Conservation (phyloP, 129 eudicot species). For the sunflower (Helianthus annuus) region HanXRQr2.0-SUNRISE NC_035435.2:111384576-111385075, state of each 20-base stretch:
- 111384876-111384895: slow-evolving; percentile 11
- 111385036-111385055: slow-evolving; percentile 10
- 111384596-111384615: not conserved
- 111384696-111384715: slow-evolving; percentile 14
- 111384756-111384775: slow-evolving; percentile 21
- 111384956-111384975: slow-evolving; percentile 11
- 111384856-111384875: not conserved
- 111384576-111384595: not conserved
- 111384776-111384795: slow-evolving; percentile 1
- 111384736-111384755: slow-evolving; percentile 23
- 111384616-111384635: not conserved
- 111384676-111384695: slow-evolving; percentile 15
- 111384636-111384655: not conserved
- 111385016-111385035: slow-evolving; percentile 15
- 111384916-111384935: slow-evolving; percentile 19
- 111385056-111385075: not conserved
- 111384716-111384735: slow-evolving; percentile 20
- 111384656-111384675: slow-evolving; percentile 21
- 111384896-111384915: slow-evolving; percentile 12
- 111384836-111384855: not conserved
- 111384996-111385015: slow-evolving; percentile 16
- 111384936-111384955: slow-evolving; percentile 9
- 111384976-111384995: slow-evolving; percentile 18
- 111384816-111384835: not conserved
- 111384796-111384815: not conserved